These are phyloP conservation scores for Haematococcus lacustris DNA, from an alignment of 139 green algal genomes.

Conservation along the genomic window DNA sequence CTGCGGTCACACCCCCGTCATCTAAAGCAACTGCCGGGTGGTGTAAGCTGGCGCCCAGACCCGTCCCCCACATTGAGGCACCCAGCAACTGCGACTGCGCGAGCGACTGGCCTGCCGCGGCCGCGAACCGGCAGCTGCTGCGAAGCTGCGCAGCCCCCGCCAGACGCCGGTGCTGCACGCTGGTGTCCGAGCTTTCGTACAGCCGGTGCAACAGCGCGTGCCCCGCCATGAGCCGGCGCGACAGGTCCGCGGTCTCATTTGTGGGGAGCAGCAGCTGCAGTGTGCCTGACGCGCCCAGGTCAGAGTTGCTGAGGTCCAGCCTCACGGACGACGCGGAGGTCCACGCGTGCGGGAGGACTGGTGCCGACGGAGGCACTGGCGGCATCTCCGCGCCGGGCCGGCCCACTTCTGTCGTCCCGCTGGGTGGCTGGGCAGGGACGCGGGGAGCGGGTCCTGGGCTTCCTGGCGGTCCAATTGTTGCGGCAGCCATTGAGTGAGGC, in stretches of 20 bases:
- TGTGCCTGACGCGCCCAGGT: not conserved
- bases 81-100: no score
- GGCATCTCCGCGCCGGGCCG: not conserved
- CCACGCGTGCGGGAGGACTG: not conserved
- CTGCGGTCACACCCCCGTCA: no score
- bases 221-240: conserved; percentile 15
- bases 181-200: not conserved
- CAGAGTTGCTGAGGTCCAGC: not conserved
- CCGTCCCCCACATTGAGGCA: no score
- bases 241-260: conserved; percentile 27
- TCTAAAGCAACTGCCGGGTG: no score
- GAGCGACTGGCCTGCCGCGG: no score
- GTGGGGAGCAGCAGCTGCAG: conserved; percentile 9
- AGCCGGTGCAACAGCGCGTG: conserved; percentile 15
- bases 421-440: not conserved
- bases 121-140: no score
- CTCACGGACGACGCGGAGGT: no score
- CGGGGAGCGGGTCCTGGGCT: not conserved
- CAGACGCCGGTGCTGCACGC: not conserved
- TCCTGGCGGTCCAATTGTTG: not conserved
- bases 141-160: not conserved
- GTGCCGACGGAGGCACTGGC: not conserved
- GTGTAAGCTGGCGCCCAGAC: no score
- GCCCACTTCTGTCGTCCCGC: not conserved
- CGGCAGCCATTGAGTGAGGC: not conserved